Evolutionary conservation across 2,329 filamentous ascomycete genomes (phyloP).

Genomic region (Aspergillus persii): DNA sequence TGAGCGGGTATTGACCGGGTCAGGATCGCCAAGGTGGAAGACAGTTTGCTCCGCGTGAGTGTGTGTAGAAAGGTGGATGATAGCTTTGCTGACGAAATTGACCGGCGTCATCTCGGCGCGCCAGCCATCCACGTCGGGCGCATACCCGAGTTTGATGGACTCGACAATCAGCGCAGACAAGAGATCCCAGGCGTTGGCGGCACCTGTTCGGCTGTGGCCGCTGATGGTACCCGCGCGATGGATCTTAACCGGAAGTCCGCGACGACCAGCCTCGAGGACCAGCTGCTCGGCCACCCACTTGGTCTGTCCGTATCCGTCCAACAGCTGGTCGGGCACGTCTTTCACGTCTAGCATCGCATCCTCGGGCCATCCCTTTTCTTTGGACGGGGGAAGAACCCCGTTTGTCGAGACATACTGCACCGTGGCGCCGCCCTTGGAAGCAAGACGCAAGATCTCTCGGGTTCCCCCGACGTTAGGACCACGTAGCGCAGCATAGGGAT

Average conservation of each 20-base stretch:
- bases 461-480: constrained; percentile 78
- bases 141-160: constrained; percentile 68
- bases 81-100: constrained; percentile 74
- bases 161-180: constrained; percentile 74
- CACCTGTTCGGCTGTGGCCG: constrained; percentile 71
- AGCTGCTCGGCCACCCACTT: constrained; percentile 81
- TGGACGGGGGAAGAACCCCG: constrained; percentile 69
- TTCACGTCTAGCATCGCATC: constrained; percentile 65
- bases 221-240: constrained; percentile 75
- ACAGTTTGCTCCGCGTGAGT: constrained; percentile 61
- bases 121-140: constrained; percentile 71
- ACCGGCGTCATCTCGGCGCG: constrained; percentile 81
- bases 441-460: constrained; percentile 69
- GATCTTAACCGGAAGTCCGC: constrained; percentile 68
- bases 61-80: constrained; percentile 67
- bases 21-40: constrained; percentile 73
- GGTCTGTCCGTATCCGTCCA: constrained; percentile 74
- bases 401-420: constrained; percentile 79
- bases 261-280: constrained; percentile 64
- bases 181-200: constrained; percentile 75
- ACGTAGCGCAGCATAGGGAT: constrained; percentile 74
- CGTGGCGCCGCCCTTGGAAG: constrained; percentile 64
- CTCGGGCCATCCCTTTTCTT: constrained; percentile 67
- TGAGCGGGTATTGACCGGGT: constrained; percentile 63
- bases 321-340: constrained; percentile 65